A percentile compares a stretch with the other conserved stretches of the same genome.
phyloP scores from a whole-genome alignment of 352 stramenopile genomes.

The Phytophthora uliginosa region DNA sequence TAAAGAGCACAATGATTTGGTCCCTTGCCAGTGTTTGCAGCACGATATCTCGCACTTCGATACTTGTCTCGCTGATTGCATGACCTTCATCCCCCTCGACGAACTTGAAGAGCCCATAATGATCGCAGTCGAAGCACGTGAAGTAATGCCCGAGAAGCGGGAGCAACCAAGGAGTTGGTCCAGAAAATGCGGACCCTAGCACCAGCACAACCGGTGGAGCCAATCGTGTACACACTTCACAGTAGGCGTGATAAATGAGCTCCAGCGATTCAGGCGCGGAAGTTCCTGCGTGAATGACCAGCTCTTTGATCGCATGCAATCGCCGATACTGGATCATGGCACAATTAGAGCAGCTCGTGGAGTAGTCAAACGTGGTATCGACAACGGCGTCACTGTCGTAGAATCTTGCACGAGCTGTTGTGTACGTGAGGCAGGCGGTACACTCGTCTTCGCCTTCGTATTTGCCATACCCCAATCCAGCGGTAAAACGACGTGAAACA shows the following conservation, averaged over 20 bases:
- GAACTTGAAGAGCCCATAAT: slow-evolving; percentile 6
- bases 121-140: slow-evolving; percentile 30
- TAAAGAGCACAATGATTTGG: slow-evolving; percentile 39
- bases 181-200: slow-evolving; percentile 16
- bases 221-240: slow-evolving; percentile 20
- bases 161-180: slow-evolving; percentile 5
- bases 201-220: slow-evolving; percentile 33
- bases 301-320: slow-evolving; percentile 24
- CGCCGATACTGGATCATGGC: slow-evolving; percentile 16
- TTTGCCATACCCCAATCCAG: not conserved
- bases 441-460: slow-evolving; percentile 7
- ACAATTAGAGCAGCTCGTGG: slow-evolving; percentile 18
- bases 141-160: slow-evolving; percentile 39
- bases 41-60: slow-evolving; percentile 15
- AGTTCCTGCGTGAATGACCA: slow-evolving; percentile 6
- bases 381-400: not conserved
- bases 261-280: slow-evolving; percentile 12
- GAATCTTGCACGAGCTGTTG: not conserved
- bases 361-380: slow-evolving; percentile 3
- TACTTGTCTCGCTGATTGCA: slow-evolving; percentile 1
- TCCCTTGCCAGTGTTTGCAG: slow-evolving; percentile 16
- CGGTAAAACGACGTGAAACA: slow-evolving; percentile 13
- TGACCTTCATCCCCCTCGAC: not conserved
- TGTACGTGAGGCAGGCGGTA: slow-evolving; percentile 13
- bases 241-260: slow-evolving; percentile 45